phyloP scores from a whole-genome alignment of 164 flowering plant genomes.

The Nymphaea colorata region DNA sequence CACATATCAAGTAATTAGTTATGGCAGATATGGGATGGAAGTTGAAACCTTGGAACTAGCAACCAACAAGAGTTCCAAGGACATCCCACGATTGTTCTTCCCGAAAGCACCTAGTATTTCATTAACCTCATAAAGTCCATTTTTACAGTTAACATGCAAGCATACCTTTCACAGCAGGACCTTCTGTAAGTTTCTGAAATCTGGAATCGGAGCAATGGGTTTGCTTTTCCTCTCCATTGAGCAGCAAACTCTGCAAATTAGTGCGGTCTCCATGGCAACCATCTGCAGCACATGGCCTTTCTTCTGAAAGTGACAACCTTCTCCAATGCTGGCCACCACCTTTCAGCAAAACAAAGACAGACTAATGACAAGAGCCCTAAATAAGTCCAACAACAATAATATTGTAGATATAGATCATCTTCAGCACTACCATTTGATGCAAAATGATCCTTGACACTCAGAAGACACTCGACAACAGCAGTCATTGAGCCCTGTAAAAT shows the following conservation, averaged over 20 bases:
- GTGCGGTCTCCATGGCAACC: constrained; percentile 12
- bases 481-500: constrained; percentile 59
- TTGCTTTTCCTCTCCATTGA: constrained; percentile 17
- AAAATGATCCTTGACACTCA: constrained; percentile 26
- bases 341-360: background rate
- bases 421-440: constrained; percentile 12
- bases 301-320: constrained; percentile 26
- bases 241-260: background rate
- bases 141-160: background rate
- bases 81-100: background rate
- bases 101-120: background rate
- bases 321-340: constrained; percentile 20
- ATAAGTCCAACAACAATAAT: background rate
- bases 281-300: constrained; percentile 12
- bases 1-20: background rate
- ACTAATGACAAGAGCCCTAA: background rate
- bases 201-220: constrained; percentile 14
- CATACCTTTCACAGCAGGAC: constrained; percentile 23
- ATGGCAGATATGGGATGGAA: background rate
- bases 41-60: background rate
- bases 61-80: background rate
- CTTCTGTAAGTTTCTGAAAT: constrained; percentile 12
- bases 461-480: constrained; percentile 52
- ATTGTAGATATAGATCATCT: background rate
- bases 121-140: background rate